Percentiles rank a stretch among this genome's conserved stretches.
phyloP scores from a whole-genome alignment of 2,329 filamentous ascomycete genomes.

The Epichloe festucae region DNA sequence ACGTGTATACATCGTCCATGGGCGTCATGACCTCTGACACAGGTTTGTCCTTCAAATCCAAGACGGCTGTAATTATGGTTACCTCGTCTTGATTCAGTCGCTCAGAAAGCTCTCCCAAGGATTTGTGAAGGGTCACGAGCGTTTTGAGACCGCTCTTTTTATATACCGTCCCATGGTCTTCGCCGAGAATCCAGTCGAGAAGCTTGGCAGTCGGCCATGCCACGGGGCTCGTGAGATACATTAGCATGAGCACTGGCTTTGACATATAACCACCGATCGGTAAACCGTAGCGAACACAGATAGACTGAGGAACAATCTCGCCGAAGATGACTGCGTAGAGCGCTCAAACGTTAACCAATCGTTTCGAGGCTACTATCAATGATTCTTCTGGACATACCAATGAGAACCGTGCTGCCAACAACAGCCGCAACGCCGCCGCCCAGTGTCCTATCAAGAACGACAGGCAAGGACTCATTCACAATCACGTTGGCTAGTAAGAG shows the following conservation, averaged over 20 bases:
- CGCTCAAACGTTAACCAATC: conserved; percentile 8
- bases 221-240: conserved; percentile 83
- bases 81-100: conserved; percentile 95
- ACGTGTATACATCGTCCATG: conserved; percentile 92
- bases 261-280: conserved; percentile 92
- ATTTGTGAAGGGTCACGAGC: conserved; percentile 87
- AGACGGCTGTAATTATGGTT: conserved; percentile 92
- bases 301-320: conserved; percentile 87
- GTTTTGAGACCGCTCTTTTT: conserved; percentile 98
- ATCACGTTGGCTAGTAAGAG: conserved; percentile 92
- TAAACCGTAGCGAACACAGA: conserved; percentile 91
- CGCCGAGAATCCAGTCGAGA: conserved; percentile 81
- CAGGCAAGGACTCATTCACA: conserved; percentile 91
- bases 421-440: conserved; percentile 93
- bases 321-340: conserved; percentile 80
- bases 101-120: conserved; percentile 72
- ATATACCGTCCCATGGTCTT: conserved; percentile 93
- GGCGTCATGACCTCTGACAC: conserved; percentile 97
- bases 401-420: conserved; percentile 81
- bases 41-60: conserved; percentile 92
- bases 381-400: conserved; percentile 48
- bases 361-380: too few species aligned
- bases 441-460: conserved; percentile 85
- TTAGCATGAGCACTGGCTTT: conserved; percentile 71
- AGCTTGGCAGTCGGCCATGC: conserved; percentile 94